Conservation (phyloP, 2,329 filamentous ascomycete genomes). For the Colletotrichum aenigma region DNA sequence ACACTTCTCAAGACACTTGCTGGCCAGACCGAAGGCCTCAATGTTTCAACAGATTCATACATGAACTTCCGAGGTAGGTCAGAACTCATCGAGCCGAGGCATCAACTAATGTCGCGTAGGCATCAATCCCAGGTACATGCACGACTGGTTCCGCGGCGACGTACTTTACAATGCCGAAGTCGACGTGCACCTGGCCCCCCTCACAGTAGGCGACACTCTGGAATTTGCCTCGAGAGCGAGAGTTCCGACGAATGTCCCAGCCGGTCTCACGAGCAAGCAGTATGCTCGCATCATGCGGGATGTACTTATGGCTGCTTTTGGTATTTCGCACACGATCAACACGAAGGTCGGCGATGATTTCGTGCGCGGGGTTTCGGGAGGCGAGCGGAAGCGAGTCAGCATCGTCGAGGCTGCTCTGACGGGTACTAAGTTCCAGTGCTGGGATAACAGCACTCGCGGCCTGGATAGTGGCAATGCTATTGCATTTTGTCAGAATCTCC, state of each 20-base stretch:
- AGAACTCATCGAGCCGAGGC: fast-evolving
- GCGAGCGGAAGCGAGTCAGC: slow-evolving; percentile 45
- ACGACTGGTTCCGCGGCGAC: slow-evolving; percentile 54
- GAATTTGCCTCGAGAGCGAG: slow-evolving; percentile 63
- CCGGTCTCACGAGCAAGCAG: slow-evolving; percentile 43
- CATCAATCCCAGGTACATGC: slow-evolving; percentile 19
- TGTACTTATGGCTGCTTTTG: slow-evolving; percentile 55
- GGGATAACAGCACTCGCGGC: slow-evolving; percentile 35
- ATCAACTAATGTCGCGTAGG: background rate
- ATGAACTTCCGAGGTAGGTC: slow-evolving; percentile 20
- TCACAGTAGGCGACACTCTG: slow-evolving; percentile 65
- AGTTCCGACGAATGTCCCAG: slow-evolving; percentile 49
- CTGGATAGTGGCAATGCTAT: slow-evolving; percentile 51
- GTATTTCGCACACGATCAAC: slow-evolving; percentile 22
- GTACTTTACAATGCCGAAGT: slow-evolving; percentile 72
- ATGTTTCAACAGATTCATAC: slow-evolving; percentile 26
- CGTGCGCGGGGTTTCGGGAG: slow-evolving; percentile 22
- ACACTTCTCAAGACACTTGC: slow-evolving; percentile 66
- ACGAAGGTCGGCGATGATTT: slow-evolving; percentile 24
- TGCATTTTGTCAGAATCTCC: slow-evolving; percentile 57
- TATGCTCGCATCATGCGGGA: slow-evolving; percentile 55
- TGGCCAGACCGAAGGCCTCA: slow-evolving; percentile 24
- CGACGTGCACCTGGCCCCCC: slow-evolving; percentile 64
- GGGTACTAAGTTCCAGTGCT: slow-evolving; percentile 27
- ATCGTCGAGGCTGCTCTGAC: slow-evolving; percentile 25